Evolutionary conservation across 805 yeast species (phyloP), one percentile per base, ranked within the genome.

Genomic region (Lachancea lanzarotensis): DNA sequence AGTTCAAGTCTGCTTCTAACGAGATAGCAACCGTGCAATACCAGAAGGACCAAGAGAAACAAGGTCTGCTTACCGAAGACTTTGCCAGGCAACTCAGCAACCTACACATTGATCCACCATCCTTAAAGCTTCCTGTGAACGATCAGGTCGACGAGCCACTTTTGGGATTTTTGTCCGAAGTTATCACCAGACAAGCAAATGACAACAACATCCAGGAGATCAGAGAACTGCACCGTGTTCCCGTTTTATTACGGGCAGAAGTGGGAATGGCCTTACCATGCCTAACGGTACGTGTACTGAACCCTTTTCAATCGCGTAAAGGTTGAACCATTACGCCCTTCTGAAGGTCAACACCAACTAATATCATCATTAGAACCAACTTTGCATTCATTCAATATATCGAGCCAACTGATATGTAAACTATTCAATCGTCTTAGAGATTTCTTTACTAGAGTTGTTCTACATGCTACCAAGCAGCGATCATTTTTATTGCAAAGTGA

Each of bases 241-340:
- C 98, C 9, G 80, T 91, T 27, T 70, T 91, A 49, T 71, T 93
- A 51, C 74, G 96, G 56, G 88, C 96, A 0, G 98, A 90, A 62
- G 79, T 89, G 42, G 97, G 96, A 41, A 88, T 88, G 90, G 91
- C 96, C 2, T 72, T 91, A 43, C 98, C 98, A 15, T 91, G 97
- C 63, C 74, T 91, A 55, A 87, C 96, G 2, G 96, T 93, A 13
- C 77, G 96, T 56, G 84, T 91, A 7, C 71, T 90, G 59, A 91
- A 91, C 57, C 98, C 98, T 27, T 91, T 90, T 18, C n/a, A 4
- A 12, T 40, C 43, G 13, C 19, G 43, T 18, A 40, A 32, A 16
- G 35, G 15, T 18, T 39, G 16, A 40, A 13, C 12, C n/a, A 3
- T 35, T 6, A 12, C 13, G 15, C 15, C 15, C 11, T 29, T 4